Conservation (phyloP, 1,139 yeast genomes). For the Magnusiomyces fungicola region DNA sequence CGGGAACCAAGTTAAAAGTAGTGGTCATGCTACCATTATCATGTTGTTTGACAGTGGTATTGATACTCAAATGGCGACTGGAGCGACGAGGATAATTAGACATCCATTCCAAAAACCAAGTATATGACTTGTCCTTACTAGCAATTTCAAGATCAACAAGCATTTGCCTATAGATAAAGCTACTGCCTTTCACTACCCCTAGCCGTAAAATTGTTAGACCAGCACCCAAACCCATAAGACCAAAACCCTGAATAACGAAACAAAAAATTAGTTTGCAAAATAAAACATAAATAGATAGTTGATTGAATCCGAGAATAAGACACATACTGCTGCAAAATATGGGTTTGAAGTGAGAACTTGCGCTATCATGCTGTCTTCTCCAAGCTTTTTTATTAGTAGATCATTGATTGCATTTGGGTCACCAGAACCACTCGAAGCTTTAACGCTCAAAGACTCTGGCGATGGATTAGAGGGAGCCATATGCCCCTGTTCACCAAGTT, state of each 20-base stretch:
- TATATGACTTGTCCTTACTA: constrained; percentile 84
- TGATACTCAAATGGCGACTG: constrained; percentile 83
- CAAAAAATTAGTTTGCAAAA: neutral
- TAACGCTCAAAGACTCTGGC: too few relatives aligned
- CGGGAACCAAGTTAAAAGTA: constrained; percentile 89
- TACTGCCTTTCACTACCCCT: constrained; percentile 56
- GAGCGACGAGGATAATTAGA: constrained; percentile 58
- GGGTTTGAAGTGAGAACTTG: constrained; percentile 67
- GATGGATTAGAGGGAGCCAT: too few relatives aligned
- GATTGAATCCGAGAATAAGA: neutral
- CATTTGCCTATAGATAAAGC: constrained; percentile 70
- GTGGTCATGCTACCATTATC: constrained; percentile 90
- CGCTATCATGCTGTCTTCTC: constrained; percentile 6
- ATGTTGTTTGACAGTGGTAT: constrained; percentile 80
- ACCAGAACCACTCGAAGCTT: too few relatives aligned
- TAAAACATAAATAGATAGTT: neutral
- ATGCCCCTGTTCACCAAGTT: too few relatives aligned
- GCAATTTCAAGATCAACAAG: constrained; percentile 91
- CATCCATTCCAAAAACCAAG: constrained; percentile 98
- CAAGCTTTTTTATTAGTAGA: neutral
- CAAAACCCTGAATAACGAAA: constrained; percentile 49
- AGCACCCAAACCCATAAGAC: constrained; percentile 88
- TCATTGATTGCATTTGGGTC: constrained; percentile 4
- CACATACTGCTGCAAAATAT: constrained; percentile 66
- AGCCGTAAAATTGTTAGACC: constrained; percentile 71